Base-by-base conservation (phyloP, 1,284 basidiomycete species). In the Puccinia novopanici region DNA sequence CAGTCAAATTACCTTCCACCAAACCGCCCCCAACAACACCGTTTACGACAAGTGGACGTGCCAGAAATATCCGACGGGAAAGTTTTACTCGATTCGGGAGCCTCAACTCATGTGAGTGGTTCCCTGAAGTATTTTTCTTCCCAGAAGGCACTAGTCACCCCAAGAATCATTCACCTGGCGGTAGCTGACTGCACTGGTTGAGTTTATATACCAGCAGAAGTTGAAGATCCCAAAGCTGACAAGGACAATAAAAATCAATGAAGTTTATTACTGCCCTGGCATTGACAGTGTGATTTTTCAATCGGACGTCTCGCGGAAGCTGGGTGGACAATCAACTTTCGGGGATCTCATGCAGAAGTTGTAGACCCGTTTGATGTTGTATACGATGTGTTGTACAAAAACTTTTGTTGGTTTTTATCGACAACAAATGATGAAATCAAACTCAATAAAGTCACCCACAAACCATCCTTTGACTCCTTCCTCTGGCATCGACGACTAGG, bases 341-440 rank as follows among this genome's bases (percentile, higher is more conserved):
- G 15, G 15, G 42, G 15, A 8, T 8, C 8, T 15, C 6, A 6
- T 45, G 42, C 42, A 45, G 15, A 45, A 45, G 15, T 45, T 8
- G 42, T 45, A 45, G 24, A 24, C 52, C 24, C 50, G 2, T 15
- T 22, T 24, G 5, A 52, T 52, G 48, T 34, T 40, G 17, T 3
- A 40, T 73, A 27, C 30, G 8, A 3, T 13, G 57, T 27, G 2
- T 15, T 19, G 15, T 73, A 55, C 37, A 42, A 22, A 48, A 73
- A 73, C 30, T 57, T 3, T 15, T 73, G 70, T 42, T 73, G 70
- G 70, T 54, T 24, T 15, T 2, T 73, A n/a, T n/a, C n/a, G 5
- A 19, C 3, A 6, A 27, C 50, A 15, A 15, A n/a, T 12, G 13
- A n/a, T n/a, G 19, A 3, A 5, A 27, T 57, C 8, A 2, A n/a